phyloP scores from a whole-genome alignment of 768 basidiomycete genomes.

The Paxillus ammoniavirescens region DNA sequence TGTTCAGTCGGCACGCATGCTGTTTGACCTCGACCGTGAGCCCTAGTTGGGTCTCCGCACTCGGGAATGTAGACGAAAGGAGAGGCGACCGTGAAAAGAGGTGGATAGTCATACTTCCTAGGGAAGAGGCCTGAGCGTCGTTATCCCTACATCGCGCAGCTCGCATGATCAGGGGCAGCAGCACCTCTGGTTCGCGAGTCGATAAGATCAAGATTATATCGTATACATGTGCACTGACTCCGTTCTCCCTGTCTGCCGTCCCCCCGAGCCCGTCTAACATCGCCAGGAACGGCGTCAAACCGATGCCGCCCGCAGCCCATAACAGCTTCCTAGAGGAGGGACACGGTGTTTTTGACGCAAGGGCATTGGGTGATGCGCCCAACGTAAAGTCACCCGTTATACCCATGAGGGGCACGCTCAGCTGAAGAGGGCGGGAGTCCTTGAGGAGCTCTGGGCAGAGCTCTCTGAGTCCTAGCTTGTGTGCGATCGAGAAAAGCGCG shows the following conservation, averaged over 20 bases:
- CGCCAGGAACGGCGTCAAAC: conserved; percentile 62
- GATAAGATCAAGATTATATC: conserved; percentile 50
- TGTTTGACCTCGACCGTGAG: conserved; percentile 10
- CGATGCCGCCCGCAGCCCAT: conserved; percentile 65
- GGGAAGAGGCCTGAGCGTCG: neutral
- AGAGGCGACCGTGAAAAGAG: conserved; percentile 32
- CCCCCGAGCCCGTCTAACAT: conserved; percentile 39
- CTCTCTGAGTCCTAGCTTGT: conserved; percentile 39
- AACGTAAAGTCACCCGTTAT: conserved; percentile 53
- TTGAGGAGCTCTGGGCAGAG: conserved; percentile 40
- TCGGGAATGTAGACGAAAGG: neutral
- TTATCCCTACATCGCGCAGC: conserved; percentile 1
- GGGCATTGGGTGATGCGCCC: neutral
- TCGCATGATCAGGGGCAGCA: conserved; percentile 39
- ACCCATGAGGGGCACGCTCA: conserved; percentile 48
- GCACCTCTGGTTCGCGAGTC: conserved; percentile 52
- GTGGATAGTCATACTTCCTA: conserved; percentile 33
- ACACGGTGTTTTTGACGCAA: neutral
- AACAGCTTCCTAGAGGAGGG: conserved; percentile 34
- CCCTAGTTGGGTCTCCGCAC: conserved; percentile 10
- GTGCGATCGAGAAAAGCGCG: conserved; percentile 49
- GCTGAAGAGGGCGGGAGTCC: conserved; percentile 37
- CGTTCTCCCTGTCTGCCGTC: neutral
- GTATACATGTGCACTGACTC: neutral
- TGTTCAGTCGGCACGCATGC: conserved; percentile 22